Base-by-base conservation (phyloP, 2,329 filamentous ascomycete species). In the Ophiostoma montium region DNA sequence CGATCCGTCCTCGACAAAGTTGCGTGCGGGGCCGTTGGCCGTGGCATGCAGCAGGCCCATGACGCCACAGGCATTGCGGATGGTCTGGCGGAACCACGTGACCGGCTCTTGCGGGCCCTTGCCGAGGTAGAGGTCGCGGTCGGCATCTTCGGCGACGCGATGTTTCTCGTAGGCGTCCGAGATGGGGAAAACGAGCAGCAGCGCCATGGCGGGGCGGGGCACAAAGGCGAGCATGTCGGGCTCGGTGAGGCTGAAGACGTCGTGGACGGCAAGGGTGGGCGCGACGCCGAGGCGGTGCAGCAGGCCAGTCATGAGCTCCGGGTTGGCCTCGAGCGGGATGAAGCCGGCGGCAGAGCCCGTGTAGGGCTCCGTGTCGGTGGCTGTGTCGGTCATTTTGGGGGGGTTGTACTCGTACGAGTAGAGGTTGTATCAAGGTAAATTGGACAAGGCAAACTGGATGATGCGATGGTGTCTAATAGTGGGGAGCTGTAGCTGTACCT, bases 71-170 rank as follows among this genome's bases (percentile, higher is more conserved):
- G 90, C 87, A 62, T 96, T 94, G 53, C 84, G 77, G 58, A 96
- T 95, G 0, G 89, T 96, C 69, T 96, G 90, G 57, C 79, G 84
- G 73, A 89, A 96, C 92, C 90, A 98, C 8, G 94, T 60, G 0
- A 95, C 86, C 5, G 86, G 82, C 61, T 95, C 86, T 0, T 59
- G 61, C 1, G 74, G 66, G 1, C 88, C 88, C 16, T 70, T 72
- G 39, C 82, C 84, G 0, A 63, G 62, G 68, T 95, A 95, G 35
- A 80, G 76, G 2, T 68, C 56, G 38, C 70, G 68, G 19, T 72
- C 62, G 46, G 69, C 68, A 66, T 95, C 89, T 69, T 95, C 89
- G 39, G 77, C 70, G 50, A 75, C 64, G 31, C 89, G 83, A 61
- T 82, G 79, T 52, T 73, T 75, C 67, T 95, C 84, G 72, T 95